Percentiles rank a stretch among this genome's conserved stretches.
phyloP scores from a whole-genome alignment of 2,329 filamentous ascomycete genomes.

The Alternaria metachromatica region DNA sequence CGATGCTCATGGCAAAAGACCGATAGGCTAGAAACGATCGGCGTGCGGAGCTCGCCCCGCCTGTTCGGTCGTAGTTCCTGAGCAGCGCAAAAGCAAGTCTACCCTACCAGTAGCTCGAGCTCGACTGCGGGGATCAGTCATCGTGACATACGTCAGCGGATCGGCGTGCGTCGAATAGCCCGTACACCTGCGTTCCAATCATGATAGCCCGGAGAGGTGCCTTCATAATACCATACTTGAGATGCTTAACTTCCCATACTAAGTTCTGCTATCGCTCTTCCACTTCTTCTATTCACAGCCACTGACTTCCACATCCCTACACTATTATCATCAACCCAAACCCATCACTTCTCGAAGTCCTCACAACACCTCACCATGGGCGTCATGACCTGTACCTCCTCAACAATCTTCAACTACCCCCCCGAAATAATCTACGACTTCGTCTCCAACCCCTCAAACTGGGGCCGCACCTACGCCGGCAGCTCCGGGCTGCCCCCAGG shows the following conservation, averaged over 20 bases:
- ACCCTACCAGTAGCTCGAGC: accelerated
- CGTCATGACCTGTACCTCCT: neutral
- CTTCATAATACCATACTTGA: neutral
- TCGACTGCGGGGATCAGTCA: neutral
- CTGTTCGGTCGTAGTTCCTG: neutral
- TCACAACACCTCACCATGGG: too few species aligned
- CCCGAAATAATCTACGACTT: neutral
- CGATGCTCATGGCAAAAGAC: accelerated
- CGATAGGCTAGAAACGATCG: neutral
- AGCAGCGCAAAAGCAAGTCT: neutral
- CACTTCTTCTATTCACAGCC: too few species aligned
- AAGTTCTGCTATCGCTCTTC: too few species aligned
- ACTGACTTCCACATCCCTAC: too few species aligned
- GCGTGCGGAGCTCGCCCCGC: neutral
- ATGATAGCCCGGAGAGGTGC: neutral
- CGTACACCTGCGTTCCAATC: neutral
- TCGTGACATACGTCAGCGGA: neutral
- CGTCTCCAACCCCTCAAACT: neutral
- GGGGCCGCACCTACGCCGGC: neutral
- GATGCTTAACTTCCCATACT: neutral
- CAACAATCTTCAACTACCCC: neutral
- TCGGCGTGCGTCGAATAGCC: neutral
- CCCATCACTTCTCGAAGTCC: too few species aligned
- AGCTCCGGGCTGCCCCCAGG: neutral
- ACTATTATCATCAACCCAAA: too few species aligned